A percentile compares a stretch with the other conserved stretches of the same genome.
phyloP scores from a whole-genome alignment of 768 basidiomycete species.

The Trametes meyenii region DNA sequence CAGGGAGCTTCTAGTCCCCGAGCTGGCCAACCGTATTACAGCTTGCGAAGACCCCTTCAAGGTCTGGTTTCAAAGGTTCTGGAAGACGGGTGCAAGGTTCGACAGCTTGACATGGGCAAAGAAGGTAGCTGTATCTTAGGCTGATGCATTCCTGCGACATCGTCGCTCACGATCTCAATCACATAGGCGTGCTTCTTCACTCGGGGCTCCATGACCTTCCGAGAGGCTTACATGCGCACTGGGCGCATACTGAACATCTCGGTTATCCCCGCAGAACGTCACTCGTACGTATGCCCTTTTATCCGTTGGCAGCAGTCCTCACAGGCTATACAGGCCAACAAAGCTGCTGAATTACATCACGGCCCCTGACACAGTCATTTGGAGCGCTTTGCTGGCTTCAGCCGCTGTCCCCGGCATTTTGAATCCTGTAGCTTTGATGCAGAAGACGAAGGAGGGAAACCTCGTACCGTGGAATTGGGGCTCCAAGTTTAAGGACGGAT shows the following conservation, averaged over 20 bases:
- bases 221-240: constrained; percentile 90
- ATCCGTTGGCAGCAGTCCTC: neutral
- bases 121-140: constrained; percentile 55
- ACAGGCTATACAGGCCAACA: constrained; percentile 66
- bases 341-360: constrained; percentile 95
- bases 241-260: constrained; percentile 94
- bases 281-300: constrained; percentile 58
- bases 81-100: constrained; percentile 92
- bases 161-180: neutral
- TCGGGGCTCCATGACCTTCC: constrained; percentile 91
- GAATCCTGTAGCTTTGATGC: constrained; percentile 94
- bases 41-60: constrained; percentile 78
- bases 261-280: constrained; percentile 86
- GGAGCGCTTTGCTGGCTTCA: constrained; percentile 81
- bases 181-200: constrained; percentile 85
- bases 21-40: constrained; percentile 80
- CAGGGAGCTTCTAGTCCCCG: constrained; percentile 72
- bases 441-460: constrained; percentile 79
- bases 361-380: constrained; percentile 89
- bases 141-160: neutral
- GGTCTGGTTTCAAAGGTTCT: constrained; percentile 72
- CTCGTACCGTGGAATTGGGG: constrained; percentile 95
- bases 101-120: constrained; percentile 88
- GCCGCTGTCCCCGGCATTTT: constrained; percentile 96
- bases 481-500: constrained; percentile 91